Conservation (phyloP, 2,329 filamentous ascomycete species). For the Phialophora expanda region DNA sequence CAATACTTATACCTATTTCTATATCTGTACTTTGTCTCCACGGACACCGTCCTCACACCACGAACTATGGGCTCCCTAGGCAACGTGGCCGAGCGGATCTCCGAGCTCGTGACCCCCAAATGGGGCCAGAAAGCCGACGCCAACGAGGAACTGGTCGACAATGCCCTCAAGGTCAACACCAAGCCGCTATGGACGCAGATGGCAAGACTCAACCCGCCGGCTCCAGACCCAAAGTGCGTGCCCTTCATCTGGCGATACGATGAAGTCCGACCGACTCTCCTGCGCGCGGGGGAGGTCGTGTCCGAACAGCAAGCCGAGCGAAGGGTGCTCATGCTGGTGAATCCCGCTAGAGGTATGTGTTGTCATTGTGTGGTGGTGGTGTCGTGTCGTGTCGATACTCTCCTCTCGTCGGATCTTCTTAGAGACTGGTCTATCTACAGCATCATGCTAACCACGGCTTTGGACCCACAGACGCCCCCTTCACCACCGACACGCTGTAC, state of each 20-base stretch:
- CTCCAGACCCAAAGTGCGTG: slow-evolving; percentile 33
- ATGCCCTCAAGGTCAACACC: slow-evolving; percentile 34
- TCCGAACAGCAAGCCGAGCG: slow-evolving; percentile 48
- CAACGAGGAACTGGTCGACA: slow-evolving; percentile 26
- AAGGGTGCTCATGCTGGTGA: slow-evolving; percentile 51
- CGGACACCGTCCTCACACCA: background rate
- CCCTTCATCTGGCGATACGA: slow-evolving; percentile 46
- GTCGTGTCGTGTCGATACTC: too few species aligned
- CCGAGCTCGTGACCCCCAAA: slow-evolving; percentile 15
- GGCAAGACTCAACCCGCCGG: slow-evolving; percentile 44
- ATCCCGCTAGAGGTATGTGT: slow-evolving; percentile 46
- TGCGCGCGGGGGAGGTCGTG: slow-evolving; percentile 47
- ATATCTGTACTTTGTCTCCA: background rate
- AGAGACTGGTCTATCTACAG: too few species aligned
- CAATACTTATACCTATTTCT: background rate
- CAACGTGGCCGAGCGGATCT: slow-evolving; percentile 22
- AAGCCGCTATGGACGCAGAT: slow-evolving; percentile 60
- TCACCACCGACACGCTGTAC: slow-evolving; percentile 64
- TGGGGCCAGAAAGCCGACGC: slow-evolving; percentile 24
- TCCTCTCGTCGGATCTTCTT: too few species aligned
- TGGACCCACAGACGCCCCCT: slow-evolving; percentile 50
- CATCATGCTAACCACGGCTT: slow-evolving; percentile 7
- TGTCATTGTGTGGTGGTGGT: background rate
- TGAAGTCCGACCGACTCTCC: slow-evolving; percentile 45
- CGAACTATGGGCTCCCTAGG: slow-evolving; percentile 21